Evolutionary conservation across 805 yeast species (phyloP), one percentile per base, ranked within the genome.

Genomic region (Grigorovia humatica): DNA sequence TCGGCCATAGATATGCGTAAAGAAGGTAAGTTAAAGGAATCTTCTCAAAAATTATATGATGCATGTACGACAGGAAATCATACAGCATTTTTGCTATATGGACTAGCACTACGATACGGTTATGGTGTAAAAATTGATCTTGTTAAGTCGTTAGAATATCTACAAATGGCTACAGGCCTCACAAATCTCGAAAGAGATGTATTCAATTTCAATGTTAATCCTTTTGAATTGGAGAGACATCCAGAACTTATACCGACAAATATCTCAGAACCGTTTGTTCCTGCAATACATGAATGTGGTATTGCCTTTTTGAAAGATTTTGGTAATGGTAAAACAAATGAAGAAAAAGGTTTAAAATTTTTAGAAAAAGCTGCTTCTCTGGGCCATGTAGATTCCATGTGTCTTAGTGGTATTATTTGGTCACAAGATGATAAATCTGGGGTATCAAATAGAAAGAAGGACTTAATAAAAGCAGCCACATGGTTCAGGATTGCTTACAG

Each of bases 331-430:
- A 40, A 49, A 20, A 55, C 74, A 53, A 81, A 83, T 57, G 86
- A 82, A 58, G 53, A 57, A 8, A 73, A 72, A 57, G 91, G 86
- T 0, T 68, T 85, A 30, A 72, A 72, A 54, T 78, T 78, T 56
- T 68, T 83, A 47, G 84, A 83, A 53, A 74, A 78, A 59, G 80
- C 88, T 1, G 91, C 82, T 0, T 71, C 81, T 9, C 65, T 82
- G 62, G 93, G 91, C 2, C 79, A 80, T 57, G 72, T 77, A 1
- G 85, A 82, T 53, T 82, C 89, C 0, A 79, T 84, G 81, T 70
- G 80, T 27, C 79, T 81, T 53, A 78, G 87, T 43, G 95, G 91
- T 1, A 69, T 70, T 17, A 66, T 85, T n/a, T 85, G 87, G 83
- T 71, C 79, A 49, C 70, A 74, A 32, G 81, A 79, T 56, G 75